A percentile compares a stretch with the other conserved stretches of the same genome.
Conservation (phyloP, 2,329 filamentous ascomycete species). For the Aspergillus sp. region DNA sequence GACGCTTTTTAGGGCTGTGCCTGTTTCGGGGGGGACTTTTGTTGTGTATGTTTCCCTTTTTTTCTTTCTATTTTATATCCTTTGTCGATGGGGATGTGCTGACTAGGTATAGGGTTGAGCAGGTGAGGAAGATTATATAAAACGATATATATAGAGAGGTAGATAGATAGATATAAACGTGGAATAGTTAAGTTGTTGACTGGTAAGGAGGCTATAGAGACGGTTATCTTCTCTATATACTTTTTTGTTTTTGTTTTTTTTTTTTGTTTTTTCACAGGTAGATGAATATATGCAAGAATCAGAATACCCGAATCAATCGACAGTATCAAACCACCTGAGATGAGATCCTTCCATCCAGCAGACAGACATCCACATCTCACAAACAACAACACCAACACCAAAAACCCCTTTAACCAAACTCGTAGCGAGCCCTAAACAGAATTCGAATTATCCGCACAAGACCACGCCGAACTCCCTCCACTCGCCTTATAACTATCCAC, state of each 20-base stretch:
- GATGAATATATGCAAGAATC: too few species aligned
- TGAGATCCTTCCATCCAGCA: too few species aligned
- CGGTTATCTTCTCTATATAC: background rate
- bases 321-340: too few species aligned
- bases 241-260: background rate
- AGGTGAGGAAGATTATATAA: background rate
- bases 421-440: too few species aligned
- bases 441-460: constrained; percentile 47
- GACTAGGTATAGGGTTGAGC: background rate
- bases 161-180: background rate
- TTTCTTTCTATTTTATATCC: background rate
- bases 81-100: background rate
- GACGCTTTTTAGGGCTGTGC: constrained; percentile 90
- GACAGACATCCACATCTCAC: too few species aligned
- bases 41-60: constrained; percentile 57
- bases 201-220: too few species aligned
- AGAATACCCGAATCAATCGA: too few species aligned
- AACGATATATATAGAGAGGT: too few species aligned
- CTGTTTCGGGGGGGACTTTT: constrained; percentile 91
- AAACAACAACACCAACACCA: background rate
- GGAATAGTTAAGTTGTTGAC: background rate
- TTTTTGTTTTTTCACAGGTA: too few species aligned
- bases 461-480: constrained; percentile 41
- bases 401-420: too few species aligned
- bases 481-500: constrained; percentile 37